A percentile compares a stretch with the other conserved stretches of the same genome.
phyloP scores from a whole-genome alignment of 1,284 basidiomycete species.

The Ganoderma boninense region DNA sequence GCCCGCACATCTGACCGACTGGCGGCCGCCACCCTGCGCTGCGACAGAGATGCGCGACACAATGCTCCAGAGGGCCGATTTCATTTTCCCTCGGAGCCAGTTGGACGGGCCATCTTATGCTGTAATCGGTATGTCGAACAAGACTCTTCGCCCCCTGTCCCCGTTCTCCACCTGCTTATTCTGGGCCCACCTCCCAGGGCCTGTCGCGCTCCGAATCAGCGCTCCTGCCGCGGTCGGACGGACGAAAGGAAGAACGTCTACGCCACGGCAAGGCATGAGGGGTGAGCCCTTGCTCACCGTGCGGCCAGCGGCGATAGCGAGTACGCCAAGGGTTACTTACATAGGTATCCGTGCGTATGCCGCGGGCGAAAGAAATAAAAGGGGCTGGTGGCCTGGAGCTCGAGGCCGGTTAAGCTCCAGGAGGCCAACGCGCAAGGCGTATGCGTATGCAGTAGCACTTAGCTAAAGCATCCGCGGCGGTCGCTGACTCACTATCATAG shows the following conservation, averaged over 20 bases:
- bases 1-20: neutral
- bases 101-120: neutral
- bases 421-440: conserved; percentile 1
- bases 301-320: neutral
- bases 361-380: neutral
- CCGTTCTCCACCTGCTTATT: conserved; percentile 6
- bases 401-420: neutral
- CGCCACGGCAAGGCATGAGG: neutral
- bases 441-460: neutral
- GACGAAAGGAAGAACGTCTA: neutral
- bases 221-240: conserved; percentile 5
- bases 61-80: neutral
- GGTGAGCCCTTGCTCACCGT: neutral
- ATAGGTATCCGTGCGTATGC: neutral
- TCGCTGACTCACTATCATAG: conserved; percentile 1
- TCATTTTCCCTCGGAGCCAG: conserved; percentile 1
- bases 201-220: neutral
- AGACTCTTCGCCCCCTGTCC: conserved; percentile 4
- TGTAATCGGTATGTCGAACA: conserved; percentile 8
- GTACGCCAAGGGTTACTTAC: neutral
- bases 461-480: conserved; percentile 1
- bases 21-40: neutral
- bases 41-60: too few species aligned
- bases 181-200: neutral
- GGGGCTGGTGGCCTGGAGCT: neutral